phyloP scores from a whole-genome alignment of 768 basidiomycete genomes.

The Nidularia pulvinata region DNA sequence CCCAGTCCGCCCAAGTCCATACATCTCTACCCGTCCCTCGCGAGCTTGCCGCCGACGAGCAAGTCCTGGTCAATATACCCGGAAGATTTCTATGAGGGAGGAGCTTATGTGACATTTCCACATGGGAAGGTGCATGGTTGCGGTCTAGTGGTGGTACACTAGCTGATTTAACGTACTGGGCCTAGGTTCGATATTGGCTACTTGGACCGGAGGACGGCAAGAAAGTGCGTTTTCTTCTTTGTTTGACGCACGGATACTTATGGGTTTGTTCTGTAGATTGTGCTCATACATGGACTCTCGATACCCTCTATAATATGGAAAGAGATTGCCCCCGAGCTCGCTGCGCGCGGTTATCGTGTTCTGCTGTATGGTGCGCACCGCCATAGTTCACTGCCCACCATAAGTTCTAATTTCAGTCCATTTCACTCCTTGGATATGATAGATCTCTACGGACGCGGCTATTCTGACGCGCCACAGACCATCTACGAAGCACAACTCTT shows the following conservation, averaged over 20 bases:
- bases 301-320: constrained; percentile 80
- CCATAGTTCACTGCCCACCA: neutral
- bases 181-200: constrained; percentile 76
- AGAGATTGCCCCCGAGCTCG: constrained; percentile 68
- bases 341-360: constrained; percentile 66
- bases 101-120: constrained; percentile 65
- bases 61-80: constrained; percentile 75
- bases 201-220: constrained; percentile 68
- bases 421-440: neutral
- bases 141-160: neutral
- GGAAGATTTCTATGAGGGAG: constrained; percentile 64
- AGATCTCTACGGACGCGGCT: constrained; percentile 86
- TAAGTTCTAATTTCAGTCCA: neutral
- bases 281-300: constrained; percentile 78
- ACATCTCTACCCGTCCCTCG: constrained; percentile 55
- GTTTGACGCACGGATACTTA: neutral
- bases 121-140: constrained; percentile 52
- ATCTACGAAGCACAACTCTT: constrained; percentile 67
- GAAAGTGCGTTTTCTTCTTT: constrained; percentile 40
- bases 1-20: constrained; percentile 56
- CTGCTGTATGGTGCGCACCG: constrained; percentile 64
- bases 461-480: constrained; percentile 76
- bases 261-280: constrained; percentile 43
- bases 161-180: neutral
- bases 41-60: constrained; percentile 51